Evolutionary conservation across 2,329 filamentous ascomycete species (phyloP).

Genomic region (Epichloe amarillans): DNA sequence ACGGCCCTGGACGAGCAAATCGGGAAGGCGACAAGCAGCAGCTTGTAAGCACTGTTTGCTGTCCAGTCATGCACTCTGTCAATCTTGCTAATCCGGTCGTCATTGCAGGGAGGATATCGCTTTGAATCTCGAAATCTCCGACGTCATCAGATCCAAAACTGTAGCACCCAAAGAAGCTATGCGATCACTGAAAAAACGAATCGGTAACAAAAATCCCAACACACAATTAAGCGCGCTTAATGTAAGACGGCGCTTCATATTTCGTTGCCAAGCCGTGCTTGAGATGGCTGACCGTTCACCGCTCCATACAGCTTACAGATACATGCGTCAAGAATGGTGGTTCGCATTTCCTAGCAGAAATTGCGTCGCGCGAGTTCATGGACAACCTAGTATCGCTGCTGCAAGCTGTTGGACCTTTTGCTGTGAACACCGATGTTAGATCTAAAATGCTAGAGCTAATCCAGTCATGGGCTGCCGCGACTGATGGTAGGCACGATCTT

Average conservation of each 20-base stretch:
- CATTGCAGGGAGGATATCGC: conserved; percentile 75
- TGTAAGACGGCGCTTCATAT: conserved; percentile 31
- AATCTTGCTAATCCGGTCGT: conserved; percentile 5
- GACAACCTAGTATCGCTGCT: conserved; percentile 88
- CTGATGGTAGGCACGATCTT: conserved; percentile 71
- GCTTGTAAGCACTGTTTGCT: conserved; percentile 48
- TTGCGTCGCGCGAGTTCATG: conserved; percentile 96
- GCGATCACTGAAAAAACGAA: conserved; percentile 84
- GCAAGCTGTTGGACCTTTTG: conserved; percentile 59
- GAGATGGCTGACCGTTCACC: background rate
- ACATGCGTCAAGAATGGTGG: conserved; percentile 98
- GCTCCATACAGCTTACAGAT: conserved; percentile 63
- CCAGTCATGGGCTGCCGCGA: conserved; percentile 83
- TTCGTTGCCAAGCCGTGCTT: background rate
- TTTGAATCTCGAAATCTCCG: conserved; percentile 94
- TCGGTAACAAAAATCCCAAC: conserved; percentile 97
- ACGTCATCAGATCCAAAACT: conserved; percentile 92
- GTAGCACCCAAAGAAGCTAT: conserved; percentile 97
- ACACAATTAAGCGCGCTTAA: conserved; percentile 90
- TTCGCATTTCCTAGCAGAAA: conserved; percentile 85
- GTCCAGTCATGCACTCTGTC: background rate
- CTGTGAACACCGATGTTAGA: conserved; percentile 75
- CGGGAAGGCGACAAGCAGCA: conserved; percentile 86
- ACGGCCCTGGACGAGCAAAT: conserved; percentile 94
- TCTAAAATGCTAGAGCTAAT: conserved; percentile 86